phyloP scores from a whole-genome alignment of 2,329 filamentous ascomycete species.

The Onygena corvina region DNA sequence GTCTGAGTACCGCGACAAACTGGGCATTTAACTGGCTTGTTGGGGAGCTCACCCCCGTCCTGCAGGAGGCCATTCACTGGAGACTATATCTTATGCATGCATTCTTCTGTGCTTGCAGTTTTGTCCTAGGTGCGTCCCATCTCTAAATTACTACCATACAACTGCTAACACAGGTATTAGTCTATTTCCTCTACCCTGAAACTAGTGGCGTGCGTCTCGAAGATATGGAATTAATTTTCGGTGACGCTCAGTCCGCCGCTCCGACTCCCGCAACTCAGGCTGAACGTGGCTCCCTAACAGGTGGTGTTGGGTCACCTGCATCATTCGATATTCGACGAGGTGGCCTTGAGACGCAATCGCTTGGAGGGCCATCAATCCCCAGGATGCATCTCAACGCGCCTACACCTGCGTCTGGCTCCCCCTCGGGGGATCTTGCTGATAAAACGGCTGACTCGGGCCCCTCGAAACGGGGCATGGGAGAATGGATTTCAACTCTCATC shows the following conservation, averaged over 20 bases:
- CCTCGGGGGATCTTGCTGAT: conserved; percentile 5
- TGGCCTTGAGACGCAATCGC: conserved; percentile 44
- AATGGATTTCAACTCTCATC: conserved; percentile 59
- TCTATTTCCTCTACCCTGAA: conserved; percentile 95
- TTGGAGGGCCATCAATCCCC: conserved; percentile 50
- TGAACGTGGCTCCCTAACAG: conserved; percentile 70
- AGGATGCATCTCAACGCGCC: conserved; percentile 73
- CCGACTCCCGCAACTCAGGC: conserved; percentile 64
- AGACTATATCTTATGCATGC: conserved; percentile 88
- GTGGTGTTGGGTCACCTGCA: conserved; percentile 60
- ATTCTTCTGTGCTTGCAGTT: conserved; percentile 91
- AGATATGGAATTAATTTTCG: conserved; percentile 92
- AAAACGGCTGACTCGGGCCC: conserved; percentile 19
- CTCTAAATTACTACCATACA: not conserved
- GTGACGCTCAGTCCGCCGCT: conserved; percentile 75
- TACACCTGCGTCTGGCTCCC: conserved; percentile 33
- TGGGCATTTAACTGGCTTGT: conserved; percentile 99
- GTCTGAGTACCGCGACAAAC: conserved; percentile 88
- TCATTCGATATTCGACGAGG: conserved; percentile 56
- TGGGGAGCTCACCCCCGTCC: conserved; percentile 82
- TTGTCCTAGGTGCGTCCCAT: conserved; percentile 71
- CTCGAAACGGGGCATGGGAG: conserved; percentile 45
- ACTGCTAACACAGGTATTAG: conserved; percentile 37
- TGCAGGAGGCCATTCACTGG: conserved; percentile 89
- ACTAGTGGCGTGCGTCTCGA: conserved; percentile 90